Evolutionary conservation across 2,329 filamentous ascomycete species (phyloP), one percentile per base, ranked within the genome.

Genomic region (Trichoderma hamatum): DNA sequence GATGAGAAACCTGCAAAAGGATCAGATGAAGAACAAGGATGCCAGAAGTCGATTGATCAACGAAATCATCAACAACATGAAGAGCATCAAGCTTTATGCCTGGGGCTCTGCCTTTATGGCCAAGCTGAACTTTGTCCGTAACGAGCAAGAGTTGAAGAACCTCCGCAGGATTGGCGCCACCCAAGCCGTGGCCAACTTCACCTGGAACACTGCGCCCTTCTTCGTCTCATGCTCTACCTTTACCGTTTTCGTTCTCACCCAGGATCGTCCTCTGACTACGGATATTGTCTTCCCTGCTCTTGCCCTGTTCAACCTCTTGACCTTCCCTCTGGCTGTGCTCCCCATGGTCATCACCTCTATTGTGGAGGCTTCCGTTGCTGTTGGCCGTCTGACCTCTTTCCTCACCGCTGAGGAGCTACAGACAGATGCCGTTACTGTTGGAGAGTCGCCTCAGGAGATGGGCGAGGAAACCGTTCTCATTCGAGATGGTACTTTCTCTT

Each of bases 11-110:
- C 83, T 99, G 74, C 96, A 99, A 78, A 96, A 98, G 81, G 85
- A 90, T 72, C 96, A 99, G 82, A 99, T 99, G 96, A 97, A 96
- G 84, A 98, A 98, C 83, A 99, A 99, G 82, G 96, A 99, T 76
- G 88, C 94, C 49, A 89, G 96, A 76, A 97, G 94, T 58, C 89
- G 95, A 61, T 83, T 99, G 69, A 97, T 98, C 85, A 96, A 95
- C 7, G 96, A 99, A 80, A 99, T 99, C 73, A 85, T 99, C 76
- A 97, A 96, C 84, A 98, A 98, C 82, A 99, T 99, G 92, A 99
- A 99, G 84, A 97, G 94, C 78, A 96, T 99, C 84, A 99, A 99
- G 83, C 88, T 99, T 24, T 99, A 97, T 78, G 96, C 96, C 34
- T 99, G 96, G 96, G 95, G 94, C 36, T 91, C 90, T 34, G 95